Base-by-base conservation (phyloP, 495 filamentous ascomycete genomes). In the Penicillium turbatum region DNA sequence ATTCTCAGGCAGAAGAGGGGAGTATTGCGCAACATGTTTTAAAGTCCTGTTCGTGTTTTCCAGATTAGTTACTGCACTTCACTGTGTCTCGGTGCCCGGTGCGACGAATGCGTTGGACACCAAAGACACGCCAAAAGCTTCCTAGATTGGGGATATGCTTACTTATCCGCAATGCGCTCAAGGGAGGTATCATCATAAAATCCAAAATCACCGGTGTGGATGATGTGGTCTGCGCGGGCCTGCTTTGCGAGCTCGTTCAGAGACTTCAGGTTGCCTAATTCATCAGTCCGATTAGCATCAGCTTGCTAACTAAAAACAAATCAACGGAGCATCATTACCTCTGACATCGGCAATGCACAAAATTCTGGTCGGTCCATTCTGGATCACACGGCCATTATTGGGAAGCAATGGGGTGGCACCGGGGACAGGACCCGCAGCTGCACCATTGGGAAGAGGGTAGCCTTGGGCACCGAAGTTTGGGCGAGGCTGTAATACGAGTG, bases 91-190 rank as follows among this genome's bases (percentile, higher is more conserved):
- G 19, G 45, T 46, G 50, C 9, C 51, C 27, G 36, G 46, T 38
- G 42, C 44, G 41, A 13, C 34, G 43, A 55, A 35, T 40, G 49
- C 35, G 30, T 55, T 49, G 51, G 61, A 51, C 54, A 57, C 32
- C 54, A 42, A 52, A 31, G 34, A 31, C 17, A 16, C 24, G 32
- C 32, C 19, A 19, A 11, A 36, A 38, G 44, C 12, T 43, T 26
- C 9, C 21, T 2, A 24, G 4, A 24, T 24, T n/a, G 31, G 26
- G 46, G 57, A 26, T 26, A 44, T 38, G 79, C 89, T 79, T 71
- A 98, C 93, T 99, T 99, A 69, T 99, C 95, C 8, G 93, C 93
- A 77, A 99, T 97, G 51, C 95, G 87, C 62, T 99, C 92, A 30
- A 99, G 75, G 9, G 95, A 99, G 36, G 84, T 87, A 46, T 95